Evolutionary conservation across 2,329 filamentous ascomycete species (phyloP).

Genomic region (Fusarium piperis): DNA sequence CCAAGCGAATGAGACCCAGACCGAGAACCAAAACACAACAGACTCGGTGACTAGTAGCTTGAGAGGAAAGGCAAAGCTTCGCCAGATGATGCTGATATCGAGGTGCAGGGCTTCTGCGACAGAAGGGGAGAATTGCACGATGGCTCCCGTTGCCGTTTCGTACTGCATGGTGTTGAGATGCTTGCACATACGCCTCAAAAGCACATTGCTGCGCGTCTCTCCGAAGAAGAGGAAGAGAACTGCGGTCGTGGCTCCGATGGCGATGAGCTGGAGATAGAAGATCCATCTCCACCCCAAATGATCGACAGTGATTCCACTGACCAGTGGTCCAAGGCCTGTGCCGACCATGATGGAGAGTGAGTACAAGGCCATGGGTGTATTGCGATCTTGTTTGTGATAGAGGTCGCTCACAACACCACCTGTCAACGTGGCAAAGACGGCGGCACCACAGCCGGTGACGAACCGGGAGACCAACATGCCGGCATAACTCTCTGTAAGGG

Average conservation of each 20-base stretch:
- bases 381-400: conserved; percentile 70
- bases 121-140: conserved; percentile 9
- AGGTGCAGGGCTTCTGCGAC: conserved; percentile 28
- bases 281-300: conserved; percentile 72
- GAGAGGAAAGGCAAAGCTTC: conserved; percentile 46
- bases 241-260: conserved; percentile 63
- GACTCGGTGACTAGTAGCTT: conserved; percentile 66
- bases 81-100: conserved; percentile 37
- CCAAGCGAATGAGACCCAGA: conserved; percentile 79
- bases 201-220: conserved; percentile 74
- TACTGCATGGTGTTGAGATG: conserved; percentile 61
- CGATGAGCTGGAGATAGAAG: conserved; percentile 73
- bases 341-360: conserved; percentile 69
- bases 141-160: neutral
- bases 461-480: conserved; percentile 72
- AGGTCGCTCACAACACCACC: conserved; percentile 75
- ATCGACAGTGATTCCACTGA: conserved; percentile 68
- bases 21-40: conserved; percentile 72
- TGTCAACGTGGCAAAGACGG: conserved; percentile 57
- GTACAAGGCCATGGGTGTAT: conserved; percentile 76
- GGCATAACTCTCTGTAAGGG: conserved; percentile 65
- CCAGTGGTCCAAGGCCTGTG: conserved; percentile 69
- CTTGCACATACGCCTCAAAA: conserved; percentile 68
- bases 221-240: conserved; percentile 68
- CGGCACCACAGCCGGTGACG: conserved; percentile 69